Evolutionary conservation across 257 asterid genomes (phyloP).

Genomic region (Osmanthus fragrans): DNA sequence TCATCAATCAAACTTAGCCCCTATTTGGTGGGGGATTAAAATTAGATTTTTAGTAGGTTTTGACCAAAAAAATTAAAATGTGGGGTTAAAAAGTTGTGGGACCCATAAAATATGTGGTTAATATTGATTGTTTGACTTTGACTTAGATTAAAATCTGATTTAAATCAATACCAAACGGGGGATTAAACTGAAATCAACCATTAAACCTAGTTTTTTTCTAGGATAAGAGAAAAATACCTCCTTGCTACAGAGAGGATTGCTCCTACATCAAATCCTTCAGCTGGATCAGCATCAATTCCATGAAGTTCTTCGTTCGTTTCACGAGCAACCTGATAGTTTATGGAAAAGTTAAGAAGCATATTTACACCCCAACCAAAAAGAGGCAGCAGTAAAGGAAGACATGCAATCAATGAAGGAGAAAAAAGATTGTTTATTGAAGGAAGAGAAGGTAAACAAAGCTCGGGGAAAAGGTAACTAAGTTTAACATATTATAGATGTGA

Average conservation of each 20-base stretch:
- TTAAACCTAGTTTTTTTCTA: conserved; percentile 8
- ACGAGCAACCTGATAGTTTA: conserved; percentile 75
- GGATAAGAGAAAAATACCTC: conserved; percentile 50
- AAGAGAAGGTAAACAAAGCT: background rate
- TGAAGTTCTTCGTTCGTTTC: conserved; percentile 97
- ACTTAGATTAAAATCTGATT: no score
- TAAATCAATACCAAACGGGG: no score
- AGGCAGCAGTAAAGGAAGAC: background rate
- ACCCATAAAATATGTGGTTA: no score
- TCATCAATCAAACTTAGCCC: conserved; percentile 4
- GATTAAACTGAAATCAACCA: conserved; percentile 10
- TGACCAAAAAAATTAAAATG: no score
- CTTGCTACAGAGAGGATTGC: conserved; percentile 87
- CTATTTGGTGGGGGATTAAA: no score
- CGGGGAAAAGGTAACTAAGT: background rate
- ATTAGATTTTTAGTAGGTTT: no score
- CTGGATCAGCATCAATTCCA: conserved; percentile 79
- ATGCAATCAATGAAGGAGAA: background rate
- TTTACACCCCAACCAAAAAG: background rate
- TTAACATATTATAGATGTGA: background rate
- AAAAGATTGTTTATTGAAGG: background rate
- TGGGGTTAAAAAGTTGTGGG: no score
- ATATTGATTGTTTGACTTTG: no score
- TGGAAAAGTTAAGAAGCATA: conserved; percentile 8
- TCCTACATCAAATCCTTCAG: conserved; percentile 87